A percentile compares a stretch with the other conserved stretches of the same genome.
These are phyloP conservation scores for Tephrocybe sp. DNA, from an alignment of 768 basidiomycete genomes.

Conservation along the genomic window DNA sequence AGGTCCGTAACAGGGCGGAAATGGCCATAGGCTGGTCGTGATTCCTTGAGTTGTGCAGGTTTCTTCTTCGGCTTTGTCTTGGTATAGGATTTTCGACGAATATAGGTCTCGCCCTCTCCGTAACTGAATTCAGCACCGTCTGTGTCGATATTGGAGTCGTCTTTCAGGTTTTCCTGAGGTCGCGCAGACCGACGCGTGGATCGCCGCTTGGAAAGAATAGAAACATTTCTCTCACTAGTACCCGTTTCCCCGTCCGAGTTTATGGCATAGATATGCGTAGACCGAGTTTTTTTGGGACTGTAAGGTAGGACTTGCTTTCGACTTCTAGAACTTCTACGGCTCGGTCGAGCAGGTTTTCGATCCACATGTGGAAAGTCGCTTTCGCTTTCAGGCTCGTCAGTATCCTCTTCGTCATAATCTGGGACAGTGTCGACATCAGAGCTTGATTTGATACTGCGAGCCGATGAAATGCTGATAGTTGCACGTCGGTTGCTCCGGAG, in stretches of 20 bases:
- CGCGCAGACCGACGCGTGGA: conserved; percentile 59
- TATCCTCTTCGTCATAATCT: conserved; percentile 32
- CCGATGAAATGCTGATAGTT: conserved; percentile 21
- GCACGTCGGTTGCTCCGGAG: conserved; percentile 26
- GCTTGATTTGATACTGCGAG: conserved; percentile 21
- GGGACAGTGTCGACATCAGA: conserved; percentile 26
- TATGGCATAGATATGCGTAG: conserved; percentile 27
- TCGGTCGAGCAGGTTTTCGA: conserved; percentile 16
- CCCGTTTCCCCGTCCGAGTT: conserved; percentile 34
- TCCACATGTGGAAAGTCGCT: conserved; percentile 20
- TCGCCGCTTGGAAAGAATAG: conserved; percentile 34
- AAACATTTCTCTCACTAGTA: conserved; percentile 21
- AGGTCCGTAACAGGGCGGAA: conserved; percentile 39
- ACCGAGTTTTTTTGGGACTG: conserved; percentile 63
- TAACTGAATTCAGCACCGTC: conserved; percentile 30
- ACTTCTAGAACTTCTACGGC: conserved; percentile 19
- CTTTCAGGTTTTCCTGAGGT: conserved; percentile 33
- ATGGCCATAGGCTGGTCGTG: conserved; percentile 41
- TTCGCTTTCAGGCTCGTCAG: conserved; percentile 20
- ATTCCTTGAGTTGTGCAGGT: conserved; percentile 22
- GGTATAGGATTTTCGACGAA: not conserved
- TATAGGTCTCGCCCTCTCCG: conserved; percentile 25
- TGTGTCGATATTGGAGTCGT: conserved; percentile 23
- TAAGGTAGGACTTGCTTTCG: conserved; percentile 47
- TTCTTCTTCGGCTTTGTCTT: conserved; percentile 21